Evolutionary conservation across 176 grass and related monocot genomes (phyloP).

Genomic region (Saccharum officinarum): DNA sequence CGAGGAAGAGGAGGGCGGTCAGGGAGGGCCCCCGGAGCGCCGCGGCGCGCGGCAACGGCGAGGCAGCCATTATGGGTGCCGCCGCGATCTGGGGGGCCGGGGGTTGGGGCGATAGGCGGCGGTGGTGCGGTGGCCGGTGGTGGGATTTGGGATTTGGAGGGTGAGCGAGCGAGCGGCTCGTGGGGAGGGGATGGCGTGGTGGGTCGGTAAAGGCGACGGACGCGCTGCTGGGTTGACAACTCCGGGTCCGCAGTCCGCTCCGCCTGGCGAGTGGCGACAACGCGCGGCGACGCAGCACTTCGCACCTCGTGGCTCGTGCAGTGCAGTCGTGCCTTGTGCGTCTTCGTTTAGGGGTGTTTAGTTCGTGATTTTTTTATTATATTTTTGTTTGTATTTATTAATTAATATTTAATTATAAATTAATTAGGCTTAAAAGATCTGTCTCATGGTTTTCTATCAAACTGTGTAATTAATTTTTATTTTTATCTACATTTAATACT

Average conservation of each 20-base stretch:
- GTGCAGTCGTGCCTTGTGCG: too few species aligned
- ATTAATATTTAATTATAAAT: neutral
- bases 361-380: too few species aligned
- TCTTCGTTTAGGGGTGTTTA: too few species aligned
- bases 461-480: too few species aligned
- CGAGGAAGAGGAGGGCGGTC: constrained; percentile 14
- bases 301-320: too few species aligned
- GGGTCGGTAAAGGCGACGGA: constrained; percentile 32
- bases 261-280: neutral
- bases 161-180: neutral
- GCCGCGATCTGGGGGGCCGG: constrained; percentile 27
- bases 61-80: constrained; percentile 20
- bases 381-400: too few species aligned
- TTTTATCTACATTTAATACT: too few species aligned
- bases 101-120: neutral
- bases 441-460: too few species aligned
- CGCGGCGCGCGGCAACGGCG: constrained; percentile 22
- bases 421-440: too few species aligned
- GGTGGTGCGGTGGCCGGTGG: constrained; percentile 7
- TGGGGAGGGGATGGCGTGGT: constrained; percentile 36
- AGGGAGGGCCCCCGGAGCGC: neutral
- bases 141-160: constrained; percentile 34
- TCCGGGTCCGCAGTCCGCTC: neutral
- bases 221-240: neutral
- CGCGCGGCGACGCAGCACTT: neutral